Base-by-base conservation (phyloP, 257 asterid genomes). In the Primulina tabacum region DNA sequence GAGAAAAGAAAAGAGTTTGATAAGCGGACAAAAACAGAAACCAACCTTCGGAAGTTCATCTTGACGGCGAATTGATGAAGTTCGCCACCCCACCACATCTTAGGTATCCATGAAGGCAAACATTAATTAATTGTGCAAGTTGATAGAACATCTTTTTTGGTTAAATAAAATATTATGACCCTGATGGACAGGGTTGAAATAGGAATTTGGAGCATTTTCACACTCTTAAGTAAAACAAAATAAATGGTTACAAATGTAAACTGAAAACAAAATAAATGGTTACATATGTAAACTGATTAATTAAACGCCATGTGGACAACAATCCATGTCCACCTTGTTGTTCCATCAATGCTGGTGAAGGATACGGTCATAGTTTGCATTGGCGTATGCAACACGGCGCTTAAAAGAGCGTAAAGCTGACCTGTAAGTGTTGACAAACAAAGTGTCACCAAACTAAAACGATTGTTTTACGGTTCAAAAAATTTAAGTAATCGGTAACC, bases 41-140 rank as follows among this genome's bases (percentile, higher is more conserved):
- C 70, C 58, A 26, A 89, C 96, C 93, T 81, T 81, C 67, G 96
- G 98, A 69, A 92, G 94, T 74, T 92, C 98, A 65, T 83, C 64
- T 64, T 74, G 95, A 64, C 95, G 96, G 67, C 97, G 93, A 63
- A 92, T 92, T 64, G 98, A 92, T 40, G 98, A 89, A 37, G 98
- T 92, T 79, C 98, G 83, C 98, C 98, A 92, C 73, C 98, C 98
- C 82, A 92, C 98, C 82, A 92, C 81, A 68, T 87, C 98, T 92
- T 73, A 77, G 67, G 60, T 77, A 70, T 55, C 29, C 60, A 85
- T 91, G 60, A 89, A 82, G 87, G 88, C 62, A 74, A 74, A 77
- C 77, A 77, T 57, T 72, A 47, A 40, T 64, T 69, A 32, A 63
- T 67, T 57, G 70, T 20, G 40, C 60, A 20, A 60, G 29, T 29